These are phyloP conservation scores for Anacardium occidentale DNA, from an alignment of 345 rosid genomes.

Conservation along the genomic window DNA sequence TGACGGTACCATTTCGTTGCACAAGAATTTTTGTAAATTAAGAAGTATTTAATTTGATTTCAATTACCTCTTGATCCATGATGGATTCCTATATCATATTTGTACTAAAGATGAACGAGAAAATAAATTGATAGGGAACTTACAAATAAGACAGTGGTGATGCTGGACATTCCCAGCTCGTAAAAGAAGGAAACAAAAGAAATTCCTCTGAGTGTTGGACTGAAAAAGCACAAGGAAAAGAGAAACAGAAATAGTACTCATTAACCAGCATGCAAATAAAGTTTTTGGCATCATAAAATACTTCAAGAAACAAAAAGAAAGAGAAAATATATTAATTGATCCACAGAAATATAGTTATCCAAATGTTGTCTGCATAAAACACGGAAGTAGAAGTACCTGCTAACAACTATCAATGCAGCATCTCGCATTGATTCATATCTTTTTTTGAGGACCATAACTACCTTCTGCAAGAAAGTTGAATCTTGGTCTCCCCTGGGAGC, in stretches of 20 bases:
- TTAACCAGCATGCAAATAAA: conserved; percentile 5
- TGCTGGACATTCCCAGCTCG: conserved; percentile 57
- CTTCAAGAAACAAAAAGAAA: neutral
- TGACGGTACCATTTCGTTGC: neutral
- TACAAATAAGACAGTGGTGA: conserved; percentile 46
- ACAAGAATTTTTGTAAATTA: neutral
- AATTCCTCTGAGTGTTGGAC: conserved; percentile 46
- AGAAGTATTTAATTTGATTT: neutral
- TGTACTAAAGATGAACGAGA: neutral
- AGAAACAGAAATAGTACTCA: conserved; percentile 12
- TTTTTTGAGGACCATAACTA: conserved; percentile 23
- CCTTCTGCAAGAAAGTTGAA: conserved; percentile 31
- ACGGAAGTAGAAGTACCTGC: conserved; percentile 30
- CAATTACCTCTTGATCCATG: neutral
- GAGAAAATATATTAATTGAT: neutral
- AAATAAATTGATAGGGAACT: conserved; percentile 3
- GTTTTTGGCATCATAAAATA: neutral
- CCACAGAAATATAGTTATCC: neutral
- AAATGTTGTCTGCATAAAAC: neutral
- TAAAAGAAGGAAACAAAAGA: conserved; percentile 52
- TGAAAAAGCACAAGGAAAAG: conserved; percentile 30
- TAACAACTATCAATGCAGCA: conserved; percentile 34
- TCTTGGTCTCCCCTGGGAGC: conserved; percentile 32
- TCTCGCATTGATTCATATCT: conserved; percentile 47
- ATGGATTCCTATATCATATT: neutral